Base-by-base conservation (phyloP, 75 land plant genomes). In the Cupressus sempervirens region DNA sequence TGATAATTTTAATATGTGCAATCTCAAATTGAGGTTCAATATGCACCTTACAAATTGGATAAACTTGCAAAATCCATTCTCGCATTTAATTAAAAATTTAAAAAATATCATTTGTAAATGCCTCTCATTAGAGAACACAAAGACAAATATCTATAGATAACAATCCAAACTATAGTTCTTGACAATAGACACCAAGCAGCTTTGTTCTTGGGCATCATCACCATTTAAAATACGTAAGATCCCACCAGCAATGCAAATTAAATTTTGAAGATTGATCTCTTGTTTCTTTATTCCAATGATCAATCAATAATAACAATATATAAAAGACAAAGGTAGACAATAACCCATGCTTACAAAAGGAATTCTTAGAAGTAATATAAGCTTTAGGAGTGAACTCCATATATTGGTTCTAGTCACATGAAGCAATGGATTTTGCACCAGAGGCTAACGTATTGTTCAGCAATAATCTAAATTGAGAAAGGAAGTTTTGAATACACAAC, bases 21-120 rank as follows among this genome's bases (percentile, higher is more conserved):
- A 89, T 74, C 76, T 87, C 80, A 41, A 89, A 46, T 48, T 89
- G 90, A 52, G 90, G 90, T 68, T 89, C 90, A 58, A 89, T 89
- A 70, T 84, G 88, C 6, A 76, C 90, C 82, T 89, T 89, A 35
- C 87, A 89, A 89, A 89, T 89, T 13, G 90, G 90, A 80, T 89
- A 89, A 36, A 89, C 90, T 88, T 88, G 88, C 70, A 23, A 85
- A 29, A 45, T 53, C 14, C 73, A 87, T 41, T 80, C 34, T 41
- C 35, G 29, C 74, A 29, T 30, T 72, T 32, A 30, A 12, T 72
- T n/a, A 68, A 68, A 72, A 12, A 26, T 76, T 14, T 34, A 23
- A 76, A 80, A 20, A 40, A 0, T 80, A 80, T 23, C 40, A 80
- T 41, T 26, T 26, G 34, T 12, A 3, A 18, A 23, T 80, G 36